These are phyloP conservation scores for Acer negundo DNA, from an alignment of 345 rosid species.

Conservation along the genomic window DNA sequence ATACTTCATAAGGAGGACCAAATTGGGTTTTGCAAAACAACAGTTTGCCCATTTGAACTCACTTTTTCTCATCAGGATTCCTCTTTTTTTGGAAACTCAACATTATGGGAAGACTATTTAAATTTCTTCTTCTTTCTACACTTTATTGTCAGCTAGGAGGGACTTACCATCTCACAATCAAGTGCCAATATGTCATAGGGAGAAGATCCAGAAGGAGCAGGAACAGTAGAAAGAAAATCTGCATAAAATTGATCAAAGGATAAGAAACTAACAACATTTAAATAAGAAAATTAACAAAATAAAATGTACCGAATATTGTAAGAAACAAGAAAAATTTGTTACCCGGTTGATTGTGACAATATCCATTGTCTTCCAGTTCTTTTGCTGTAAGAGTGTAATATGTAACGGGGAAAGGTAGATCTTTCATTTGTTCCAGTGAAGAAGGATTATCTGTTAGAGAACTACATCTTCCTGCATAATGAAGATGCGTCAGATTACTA, in stretches of 20 bases:
- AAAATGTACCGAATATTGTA: background rate
- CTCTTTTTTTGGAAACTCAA: background rate
- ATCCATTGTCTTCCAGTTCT: constrained; percentile 83
- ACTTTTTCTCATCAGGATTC: background rate
- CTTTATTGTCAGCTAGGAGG: background rate
- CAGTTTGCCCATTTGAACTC: background rate
- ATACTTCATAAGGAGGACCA: background rate
- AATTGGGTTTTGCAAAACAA: background rate
- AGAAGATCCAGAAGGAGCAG: constrained; percentile 65
- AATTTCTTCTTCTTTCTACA: background rate
- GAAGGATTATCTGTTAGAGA: constrained; percentile 31
- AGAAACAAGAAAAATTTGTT: constrained; percentile 11
- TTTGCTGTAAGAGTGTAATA: constrained; percentile 73
- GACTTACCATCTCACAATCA: constrained; percentile 95
- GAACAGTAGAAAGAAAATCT: constrained; percentile 71
- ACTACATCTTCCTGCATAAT: constrained; percentile 36
- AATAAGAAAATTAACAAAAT: constrained; percentile 1
- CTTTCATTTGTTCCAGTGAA: constrained; percentile 43
- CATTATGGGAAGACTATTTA: background rate
- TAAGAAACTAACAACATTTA: constrained; percentile 17
- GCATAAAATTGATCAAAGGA: constrained; percentile 23
- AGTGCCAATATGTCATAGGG: constrained; percentile 70
- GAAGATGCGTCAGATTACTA: constrained; percentile 18
- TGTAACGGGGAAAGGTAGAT: constrained; percentile 76
- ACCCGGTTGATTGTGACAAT: constrained; percentile 65